Evolutionary conservation across 352 stramenopile genomes (phyloP), one percentile per base, ranked within the genome.

Genomic region (Phytophthora hibernalis): DNA sequence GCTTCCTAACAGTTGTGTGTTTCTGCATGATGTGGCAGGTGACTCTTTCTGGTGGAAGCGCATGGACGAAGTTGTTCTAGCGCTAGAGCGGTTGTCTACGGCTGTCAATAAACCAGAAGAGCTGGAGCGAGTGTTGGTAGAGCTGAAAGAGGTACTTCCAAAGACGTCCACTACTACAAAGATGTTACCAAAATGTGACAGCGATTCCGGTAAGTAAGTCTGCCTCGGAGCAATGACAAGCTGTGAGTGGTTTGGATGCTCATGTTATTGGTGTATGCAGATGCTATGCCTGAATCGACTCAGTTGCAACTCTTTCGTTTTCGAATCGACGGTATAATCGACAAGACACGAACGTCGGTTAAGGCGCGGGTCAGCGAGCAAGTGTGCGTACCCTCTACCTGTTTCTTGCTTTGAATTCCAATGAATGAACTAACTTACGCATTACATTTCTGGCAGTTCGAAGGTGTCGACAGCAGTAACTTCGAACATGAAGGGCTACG

Each of bases 91-190:
- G 2, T 60, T 92, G 11, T 74, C 72, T 8, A 48, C 61, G 26
- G 58, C 68, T 18, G 77, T 90, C 4, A 85, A 79, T 28, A 85
- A 85, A n/a, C 78, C 79, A 0, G 72, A 90, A 20, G 80, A 91
- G 51, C 68, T 91, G 24, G 76, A 90, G 48, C 64, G 74, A 2
- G 61, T 92, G 9, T 49, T 91, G 33, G 63, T 66, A 22, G 78
- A 90, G 26, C 78, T 87, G 20, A 86, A 80, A 58, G 50, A 73
- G 20, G 56, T 92, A 28, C 60, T 91, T 5, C 65, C 73, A 30
- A 72, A 79, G 44, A 65, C 71, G 11, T 45, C 58, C 5, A 26
- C 61, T 47, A 51, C 30, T 44, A 56, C 69, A n/a, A 58, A 52
- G 35, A 57, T 18, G 21, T 20, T 69, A 15, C 44, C 60, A 10